Base-by-base conservation (phyloP, 208 protist species). In the Eutreptiella sp. region DNA sequence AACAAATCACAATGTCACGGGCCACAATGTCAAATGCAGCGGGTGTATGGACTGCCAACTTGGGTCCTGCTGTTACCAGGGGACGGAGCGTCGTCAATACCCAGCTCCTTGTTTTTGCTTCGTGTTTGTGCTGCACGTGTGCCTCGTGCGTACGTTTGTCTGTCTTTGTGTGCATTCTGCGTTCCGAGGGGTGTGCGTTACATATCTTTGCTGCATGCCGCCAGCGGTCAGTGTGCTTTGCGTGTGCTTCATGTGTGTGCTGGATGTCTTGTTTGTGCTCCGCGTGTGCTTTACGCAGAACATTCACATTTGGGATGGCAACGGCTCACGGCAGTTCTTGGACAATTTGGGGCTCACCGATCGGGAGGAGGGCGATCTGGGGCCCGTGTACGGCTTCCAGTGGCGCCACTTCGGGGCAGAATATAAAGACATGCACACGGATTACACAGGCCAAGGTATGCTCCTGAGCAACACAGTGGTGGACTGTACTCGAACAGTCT, bases 331-430 rank as follows among this genome's bases (percentile, higher is more conserved):
- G 34, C 90, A 88, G 39, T 99, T 92, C 72, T 82, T 99, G 11
- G 89, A 96, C 66, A 87, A 75, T 48, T 80, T 85, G 34, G 94
- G 94, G 0, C 76, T 99, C 33, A 72, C 53, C 3, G 53, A 93
- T 32, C 75, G 89, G 48, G 82, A 92, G 46, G 92, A 94, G 63
- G 94, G 94, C 72, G 95, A 98, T 66, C 81, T 98, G 1, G 95
- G 95, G 11, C 94, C 94, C 0, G 93, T 99, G 5, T 99, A 99
- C 75, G 96, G 96, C 31, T 99, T 98, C 67, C 96, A 99, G 77
- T 99, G 96, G 96, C 79, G 96, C 5, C 96, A 99, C 72, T 99
- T 97, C 75, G 95, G 93, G 0, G 92, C 93, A 0, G 59, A 84
- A 41, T 98, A 97, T 80, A 83, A 53, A 28, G 66, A 67, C 46